A percentile compares a stretch with the other conserved stretches of the same genome.
phyloP scores from a whole-genome alignment of 1,284 basidiomycete species.

The Ganoderma meredithae region DNA sequence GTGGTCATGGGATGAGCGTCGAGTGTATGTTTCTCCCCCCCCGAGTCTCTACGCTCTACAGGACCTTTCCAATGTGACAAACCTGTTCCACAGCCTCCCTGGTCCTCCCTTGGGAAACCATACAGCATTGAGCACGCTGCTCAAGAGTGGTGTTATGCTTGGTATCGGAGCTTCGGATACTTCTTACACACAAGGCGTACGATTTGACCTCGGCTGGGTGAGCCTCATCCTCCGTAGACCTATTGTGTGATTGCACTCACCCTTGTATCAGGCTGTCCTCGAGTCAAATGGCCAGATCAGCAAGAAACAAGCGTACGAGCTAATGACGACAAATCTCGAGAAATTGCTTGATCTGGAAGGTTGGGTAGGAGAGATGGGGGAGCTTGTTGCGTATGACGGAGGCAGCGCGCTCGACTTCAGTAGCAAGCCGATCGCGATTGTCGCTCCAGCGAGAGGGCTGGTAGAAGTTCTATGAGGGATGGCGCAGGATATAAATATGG shows the following conservation, averaged over 20 bases:
- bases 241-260: neutral
- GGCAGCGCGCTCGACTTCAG: constrained; percentile 50
- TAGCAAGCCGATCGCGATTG: constrained; percentile 50
- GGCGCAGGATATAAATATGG: neutral
- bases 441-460: constrained; percentile 41
- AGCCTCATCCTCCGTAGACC: constrained; percentile 16
- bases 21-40: constrained; percentile 43
- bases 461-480: constrained; percentile 44
- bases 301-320: constrained; percentile 51
- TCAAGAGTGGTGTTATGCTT: constrained; percentile 58
- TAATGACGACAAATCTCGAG: constrained; percentile 58
- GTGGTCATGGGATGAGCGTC: constrained; percentile 55
- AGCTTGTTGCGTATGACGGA: constrained; percentile 61
- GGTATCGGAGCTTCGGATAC: constrained; percentile 57
- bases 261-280: constrained; percentile 40
- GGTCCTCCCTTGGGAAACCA: constrained; percentile 62
- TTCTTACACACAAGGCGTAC: constrained; percentile 57
- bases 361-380: constrained; percentile 41
- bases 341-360: constrained; percentile 54
- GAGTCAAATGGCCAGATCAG: constrained; percentile 50
- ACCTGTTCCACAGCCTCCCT: constrained; percentile 46
- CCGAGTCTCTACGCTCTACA: neutral
- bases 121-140: constrained; percentile 54
- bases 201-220: constrained; percentile 65
- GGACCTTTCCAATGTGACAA: neutral